These are phyloP conservation scores for Eragrostis nindensis DNA, from an alignment of 176 grass and related monocot genomes.

Conservation along the genomic window DNA sequence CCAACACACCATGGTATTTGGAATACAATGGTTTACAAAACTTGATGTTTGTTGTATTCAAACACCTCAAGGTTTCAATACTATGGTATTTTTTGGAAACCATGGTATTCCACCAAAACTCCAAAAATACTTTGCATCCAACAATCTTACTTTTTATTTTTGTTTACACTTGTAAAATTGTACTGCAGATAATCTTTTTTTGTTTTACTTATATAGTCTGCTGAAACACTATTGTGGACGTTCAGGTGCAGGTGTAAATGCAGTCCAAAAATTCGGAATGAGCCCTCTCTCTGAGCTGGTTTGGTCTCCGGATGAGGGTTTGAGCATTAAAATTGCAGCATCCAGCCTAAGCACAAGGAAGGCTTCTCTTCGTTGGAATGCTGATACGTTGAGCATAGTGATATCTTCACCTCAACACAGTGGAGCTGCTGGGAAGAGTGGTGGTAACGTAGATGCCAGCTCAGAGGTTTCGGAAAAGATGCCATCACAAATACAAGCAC, in stretches of 20 bases:
- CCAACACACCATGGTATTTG: no score
- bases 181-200: not conserved
- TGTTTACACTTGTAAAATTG: not conserved
- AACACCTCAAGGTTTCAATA: no score
- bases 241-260: conserved; percentile 97
- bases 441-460: conserved; percentile 37
- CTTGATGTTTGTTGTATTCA: no score
- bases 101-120: no score
- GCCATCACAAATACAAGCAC: conserved; percentile 46
- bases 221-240: conserved; percentile 39
- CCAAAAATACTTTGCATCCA: no score
- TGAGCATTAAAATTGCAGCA: conserved; percentile 71
- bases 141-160: not conserved
- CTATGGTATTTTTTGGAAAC: no score
- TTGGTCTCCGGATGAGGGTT: conserved; percentile 72
- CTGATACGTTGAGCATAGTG: conserved; percentile 70
- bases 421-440: conserved; percentile 30
- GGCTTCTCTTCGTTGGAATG: conserved; percentile 68
- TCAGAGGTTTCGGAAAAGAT: conserved; percentile 48
- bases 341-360: conserved; percentile 62
- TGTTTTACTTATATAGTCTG: conserved; percentile 45
- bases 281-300: conserved; percentile 78
- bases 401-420: conserved; percentile 66
- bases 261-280: conserved; percentile 55
- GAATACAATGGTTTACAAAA: no score